These are phyloP conservation scores for Rhodotorula paludigena DNA, from an alignment of 768 basidiomycete genomes.

Conservation along the genomic window DNA sequence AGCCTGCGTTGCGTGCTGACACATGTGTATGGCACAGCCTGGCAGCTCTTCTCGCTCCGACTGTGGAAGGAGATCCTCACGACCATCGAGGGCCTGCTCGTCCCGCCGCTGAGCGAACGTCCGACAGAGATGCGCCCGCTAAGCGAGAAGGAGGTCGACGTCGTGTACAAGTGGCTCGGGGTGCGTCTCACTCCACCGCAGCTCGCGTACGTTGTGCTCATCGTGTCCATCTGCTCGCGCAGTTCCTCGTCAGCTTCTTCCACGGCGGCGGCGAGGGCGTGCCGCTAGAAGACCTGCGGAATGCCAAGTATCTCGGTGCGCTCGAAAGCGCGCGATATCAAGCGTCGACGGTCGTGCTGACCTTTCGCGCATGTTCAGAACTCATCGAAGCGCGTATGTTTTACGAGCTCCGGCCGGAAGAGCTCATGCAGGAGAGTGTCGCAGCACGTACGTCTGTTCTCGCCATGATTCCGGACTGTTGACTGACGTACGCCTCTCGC, in stretches of 20 bases:
- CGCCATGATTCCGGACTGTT: not conserved
- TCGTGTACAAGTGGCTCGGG: conserved; percentile 98
- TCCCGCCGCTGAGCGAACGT: conserved; percentile 80
- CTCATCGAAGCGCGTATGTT: conserved; percentile 65
- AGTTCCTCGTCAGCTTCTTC: conserved; percentile 95
- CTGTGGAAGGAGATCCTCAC: conserved; percentile 94
- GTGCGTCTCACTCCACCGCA: too few species aligned
- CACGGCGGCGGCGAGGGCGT: conserved; percentile 89
- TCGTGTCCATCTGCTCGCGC: not conserved
- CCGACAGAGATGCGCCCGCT: conserved; percentile 86
- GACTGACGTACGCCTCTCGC: not conserved
- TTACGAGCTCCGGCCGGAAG: conserved; percentile 76
- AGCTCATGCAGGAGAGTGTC: conserved; percentile 47
- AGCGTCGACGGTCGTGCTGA: not conserved
- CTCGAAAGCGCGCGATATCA: too few species aligned
- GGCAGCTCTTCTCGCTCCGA: conserved; percentile 77
- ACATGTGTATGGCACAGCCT: conserved; percentile 21
- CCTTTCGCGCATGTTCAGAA: conserved; percentile 7
- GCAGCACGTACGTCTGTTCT: conserved; percentile 31
- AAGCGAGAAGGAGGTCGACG: conserved; percentile 92
- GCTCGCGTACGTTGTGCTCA: too few species aligned
- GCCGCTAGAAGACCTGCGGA: conserved; percentile 76
- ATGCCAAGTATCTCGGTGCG: conserved; percentile 82
- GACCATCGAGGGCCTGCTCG: conserved; percentile 77
- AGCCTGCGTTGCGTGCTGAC: not conserved